A percentile compares a stretch with the other conserved stretches of the same genome.
phyloP scores from a whole-genome alignment of 768 basidiomycete genomes.

The Xerocomellus intermedius region DNA sequence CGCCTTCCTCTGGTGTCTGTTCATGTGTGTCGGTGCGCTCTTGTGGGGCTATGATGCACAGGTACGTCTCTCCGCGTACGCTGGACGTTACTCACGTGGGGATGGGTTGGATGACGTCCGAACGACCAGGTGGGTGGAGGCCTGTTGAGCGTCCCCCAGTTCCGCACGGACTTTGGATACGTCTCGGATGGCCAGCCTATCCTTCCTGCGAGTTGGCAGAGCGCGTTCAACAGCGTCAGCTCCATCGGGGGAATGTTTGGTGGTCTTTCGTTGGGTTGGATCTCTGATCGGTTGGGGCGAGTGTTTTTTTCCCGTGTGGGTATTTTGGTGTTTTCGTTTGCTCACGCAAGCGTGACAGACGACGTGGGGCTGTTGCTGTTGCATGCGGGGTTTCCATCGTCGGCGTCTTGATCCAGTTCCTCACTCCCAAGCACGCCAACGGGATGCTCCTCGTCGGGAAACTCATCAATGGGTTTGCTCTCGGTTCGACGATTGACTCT shows the following conservation, averaged over 20 bases:
- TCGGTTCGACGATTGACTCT: slow-evolving; percentile 10
- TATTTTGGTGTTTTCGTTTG: too few species aligned
- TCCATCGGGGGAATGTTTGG: slow-evolving; percentile 28
- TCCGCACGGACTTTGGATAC: slow-evolving; percentile 29
- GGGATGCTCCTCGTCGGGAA: slow-evolving; percentile 26
- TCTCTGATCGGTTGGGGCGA: slow-evolving; percentile 22
- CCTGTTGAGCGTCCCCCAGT: slow-evolving; percentile 21
- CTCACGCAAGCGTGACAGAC: slow-evolving; percentile 5
- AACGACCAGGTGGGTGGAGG: slow-evolving; percentile 18
- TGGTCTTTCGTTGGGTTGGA: slow-evolving; percentile 23
- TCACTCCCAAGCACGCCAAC: slow-evolving; percentile 23
- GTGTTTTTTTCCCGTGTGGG: background rate
- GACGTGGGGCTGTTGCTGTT: slow-evolving; percentile 25
- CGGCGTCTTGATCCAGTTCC: slow-evolving; percentile 25
- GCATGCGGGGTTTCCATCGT: slow-evolving; percentile 22
- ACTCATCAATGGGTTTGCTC: slow-evolving; percentile 26
- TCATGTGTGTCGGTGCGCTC: slow-evolving; percentile 24
- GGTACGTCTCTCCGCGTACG: slow-evolving; percentile 7
- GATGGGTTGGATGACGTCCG: background rate
- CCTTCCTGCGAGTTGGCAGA: slow-evolving; percentile 29
- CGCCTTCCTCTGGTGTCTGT: slow-evolving; percentile 24
- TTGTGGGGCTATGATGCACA: slow-evolving; percentile 28
- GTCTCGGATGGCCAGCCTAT: background rate
- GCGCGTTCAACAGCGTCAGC: slow-evolving; percentile 26
- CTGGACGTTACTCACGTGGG: background rate